Evolutionary conservation across 2,329 filamentous ascomycete genomes (phyloP).

Genomic region (Nothopassalora personata): DNA sequence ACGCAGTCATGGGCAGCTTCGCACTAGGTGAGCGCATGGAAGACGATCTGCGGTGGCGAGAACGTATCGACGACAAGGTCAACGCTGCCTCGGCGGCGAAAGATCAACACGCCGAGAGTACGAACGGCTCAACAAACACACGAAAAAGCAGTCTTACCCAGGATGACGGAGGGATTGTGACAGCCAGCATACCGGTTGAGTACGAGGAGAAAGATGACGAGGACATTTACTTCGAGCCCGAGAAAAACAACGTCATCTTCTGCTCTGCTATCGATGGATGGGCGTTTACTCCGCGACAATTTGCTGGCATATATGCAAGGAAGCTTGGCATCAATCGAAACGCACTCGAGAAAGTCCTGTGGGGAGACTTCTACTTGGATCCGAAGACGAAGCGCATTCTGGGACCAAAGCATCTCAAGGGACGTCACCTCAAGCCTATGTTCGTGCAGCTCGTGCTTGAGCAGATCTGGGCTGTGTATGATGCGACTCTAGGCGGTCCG

Average conservation of each 20-base stretch:
- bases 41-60: conserved; percentile 92
- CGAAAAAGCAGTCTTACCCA: conserved; percentile 47
- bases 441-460: conserved; percentile 96
- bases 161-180: conserved; percentile 48
- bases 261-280: conserved; percentile 97
- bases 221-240: conserved; percentile 94
- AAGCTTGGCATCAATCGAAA: conserved; percentile 91
- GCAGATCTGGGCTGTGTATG: conserved; percentile 92
- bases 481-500: conserved; percentile 77
- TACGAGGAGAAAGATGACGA: conserved; percentile 94
- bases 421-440: conserved; percentile 85
- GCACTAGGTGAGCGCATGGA: conserved; percentile 99
- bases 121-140: conserved; percentile 20
- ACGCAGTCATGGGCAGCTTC: conserved; percentile 94
- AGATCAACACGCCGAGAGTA: conserved; percentile 26
- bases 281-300: conserved; percentile 95
- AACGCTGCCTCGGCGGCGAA: conserved; percentile 55
- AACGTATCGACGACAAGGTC: conserved; percentile 81
- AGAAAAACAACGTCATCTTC: conserved; percentile 99
- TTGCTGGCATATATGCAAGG: conserved; percentile 88
- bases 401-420: conserved; percentile 86
- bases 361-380: conserved; percentile 95
- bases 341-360: conserved; percentile 85
- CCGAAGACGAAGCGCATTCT: conserved; percentile 95
- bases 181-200: conserved; percentile 47